Evolutionary conservation across 768 basidiomycete genomes (phyloP).

Genomic region (Amylocystis lapponica): DNA sequence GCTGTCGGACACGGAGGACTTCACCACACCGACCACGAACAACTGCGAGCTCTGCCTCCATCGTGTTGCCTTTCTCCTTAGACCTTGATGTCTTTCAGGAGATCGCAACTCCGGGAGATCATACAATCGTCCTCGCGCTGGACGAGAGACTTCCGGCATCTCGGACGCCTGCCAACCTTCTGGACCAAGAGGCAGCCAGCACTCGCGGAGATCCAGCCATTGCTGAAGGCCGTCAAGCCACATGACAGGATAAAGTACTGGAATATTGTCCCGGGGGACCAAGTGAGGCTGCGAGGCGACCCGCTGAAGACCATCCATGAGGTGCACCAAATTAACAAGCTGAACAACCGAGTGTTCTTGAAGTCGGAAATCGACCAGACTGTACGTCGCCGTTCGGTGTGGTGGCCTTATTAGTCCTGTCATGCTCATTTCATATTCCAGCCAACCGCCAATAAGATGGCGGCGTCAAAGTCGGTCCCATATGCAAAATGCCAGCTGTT

Average conservation of each 20-base stretch:
- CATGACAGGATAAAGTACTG: conserved; percentile 76
- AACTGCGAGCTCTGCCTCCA: background rate
- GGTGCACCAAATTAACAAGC: conserved; percentile 67
- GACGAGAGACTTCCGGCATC: conserved; percentile 62
- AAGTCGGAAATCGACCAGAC: conserved; percentile 31
- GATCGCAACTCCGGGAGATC: background rate
- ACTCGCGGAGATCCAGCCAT: conserved; percentile 35
- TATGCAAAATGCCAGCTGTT: conserved; percentile 81
- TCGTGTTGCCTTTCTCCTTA: background rate
- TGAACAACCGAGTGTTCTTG: conserved; percentile 64
- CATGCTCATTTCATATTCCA: no score
- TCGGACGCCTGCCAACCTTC: conserved; percentile 53
- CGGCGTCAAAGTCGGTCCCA: conserved; percentile 38
- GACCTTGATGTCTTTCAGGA: background rate
- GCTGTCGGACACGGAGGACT: no score
- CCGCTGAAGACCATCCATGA: conserved; percentile 54
- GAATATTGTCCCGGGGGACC: conserved; percentile 86
- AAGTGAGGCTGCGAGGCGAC: conserved; percentile 66
- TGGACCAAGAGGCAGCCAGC: conserved; percentile 41
- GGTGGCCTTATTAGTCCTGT: no score
- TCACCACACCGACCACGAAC: no score
- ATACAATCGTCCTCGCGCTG: background rate
- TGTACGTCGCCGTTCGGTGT: conserved; percentile 1
- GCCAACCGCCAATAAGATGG: no score
- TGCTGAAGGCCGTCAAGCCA: conserved; percentile 49